Base-by-base conservation (phyloP, 441 rosid species). In the Jatropha podagrica region DNA sequence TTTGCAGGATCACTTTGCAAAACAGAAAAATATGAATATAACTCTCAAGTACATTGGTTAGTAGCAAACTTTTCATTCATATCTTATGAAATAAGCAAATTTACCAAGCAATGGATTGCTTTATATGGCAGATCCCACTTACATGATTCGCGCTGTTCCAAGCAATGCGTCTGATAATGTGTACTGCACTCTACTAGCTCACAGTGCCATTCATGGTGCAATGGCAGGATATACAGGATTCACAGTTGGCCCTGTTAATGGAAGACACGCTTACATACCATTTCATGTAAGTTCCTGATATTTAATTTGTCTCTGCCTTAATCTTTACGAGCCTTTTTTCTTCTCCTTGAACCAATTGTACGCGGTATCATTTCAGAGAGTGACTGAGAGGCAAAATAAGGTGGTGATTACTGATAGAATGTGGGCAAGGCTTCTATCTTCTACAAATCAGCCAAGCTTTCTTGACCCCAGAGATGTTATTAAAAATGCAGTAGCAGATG, bases 171-270 rank as follows among this genome's bases (percentile, higher is more conserved):
- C 96, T 2, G 96, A 91, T 75, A 90, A 91, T 78, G 97, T 91
- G 17, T 91, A 87, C 79, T 88, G 96, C 81, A 90, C 95, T 14
- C 88, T 89, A 26, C 88, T 93, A 49, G 96, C 95, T 83, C 97
- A 92, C 71, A 89, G 97, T 61, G 94, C 89, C 12, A 87, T 95
- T 65, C 98, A 91, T 66, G 98, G 97, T 13, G 94, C 96, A 20
- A 91, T 92, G 97, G 97, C 97, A 0, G 96, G 97, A 63, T 91
- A 88, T 79, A 92, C 93, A 7, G 97, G 97, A 49, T 91, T 90
- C 82, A 91, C 97, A 3, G 87, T 81, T 42, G 96, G 97, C 23
- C 91, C 88, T 48, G 94, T 91, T 42, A 91, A 91, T 73, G 95
- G 97, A 48, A 84, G 93, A 74, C 97, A 92, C 60, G 86, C 88